phyloP scores from a whole-genome alignment of 2,329 filamentous ascomycete genomes.

The Aaosphaeria arxii region DNA sequence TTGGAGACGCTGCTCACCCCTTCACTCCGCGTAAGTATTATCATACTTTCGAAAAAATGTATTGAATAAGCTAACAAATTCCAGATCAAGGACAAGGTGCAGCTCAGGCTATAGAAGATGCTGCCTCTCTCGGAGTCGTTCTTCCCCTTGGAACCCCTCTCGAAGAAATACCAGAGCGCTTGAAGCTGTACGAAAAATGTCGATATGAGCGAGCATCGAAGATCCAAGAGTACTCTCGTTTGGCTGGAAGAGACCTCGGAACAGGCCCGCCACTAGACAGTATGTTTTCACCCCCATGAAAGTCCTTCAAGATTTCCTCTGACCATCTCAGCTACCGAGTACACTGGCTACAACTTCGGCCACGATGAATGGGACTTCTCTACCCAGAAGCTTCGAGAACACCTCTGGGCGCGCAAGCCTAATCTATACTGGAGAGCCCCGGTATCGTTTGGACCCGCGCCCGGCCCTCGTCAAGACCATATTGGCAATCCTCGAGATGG shows the following conservation, averaged over 20 bases:
- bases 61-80: too few relatives aligned
- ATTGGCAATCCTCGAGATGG: constrained; percentile 18
- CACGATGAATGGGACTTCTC: constrained; percentile 60
- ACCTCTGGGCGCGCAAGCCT: constrained; percentile 45
- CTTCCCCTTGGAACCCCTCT: constrained; percentile 46
- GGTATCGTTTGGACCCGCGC: constrained; percentile 39
- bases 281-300: background rate
- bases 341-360: constrained; percentile 53
- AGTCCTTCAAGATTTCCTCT: background rate
- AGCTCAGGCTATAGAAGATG: constrained; percentile 66
- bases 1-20: constrained; percentile 68
- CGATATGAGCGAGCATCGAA: constrained; percentile 56
- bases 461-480: constrained; percentile 36
- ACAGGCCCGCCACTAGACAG: constrained; percentile 28
- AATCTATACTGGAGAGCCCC: constrained; percentile 43
- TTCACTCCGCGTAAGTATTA: constrained; percentile 56
- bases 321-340: constrained; percentile 24
- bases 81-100: constrained; percentile 60
- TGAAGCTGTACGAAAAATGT: constrained; percentile 59
- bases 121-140: constrained; percentile 56
- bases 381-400: constrained; percentile 49
- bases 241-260: constrained; percentile 49
- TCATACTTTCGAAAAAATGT: too few relatives aligned
- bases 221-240: constrained; percentile 58
- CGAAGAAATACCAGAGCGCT: constrained; percentile 52